These are phyloP conservation scores for Podila clonocystis DNA, from an alignment of 192 early-diverging fungal genomes.

Conservation along the genomic window DNA sequence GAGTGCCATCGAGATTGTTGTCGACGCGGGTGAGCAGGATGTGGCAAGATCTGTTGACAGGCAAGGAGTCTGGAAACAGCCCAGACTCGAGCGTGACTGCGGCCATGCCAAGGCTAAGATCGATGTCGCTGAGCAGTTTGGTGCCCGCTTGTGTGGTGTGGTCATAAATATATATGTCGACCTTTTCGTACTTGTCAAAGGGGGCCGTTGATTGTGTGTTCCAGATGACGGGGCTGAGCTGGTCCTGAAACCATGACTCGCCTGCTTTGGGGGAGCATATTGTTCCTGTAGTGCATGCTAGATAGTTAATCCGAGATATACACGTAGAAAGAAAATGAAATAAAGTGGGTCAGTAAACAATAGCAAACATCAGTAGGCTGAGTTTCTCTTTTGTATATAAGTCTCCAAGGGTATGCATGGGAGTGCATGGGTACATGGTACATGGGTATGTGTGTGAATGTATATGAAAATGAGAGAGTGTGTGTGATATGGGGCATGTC, in stretches of 20 bases:
- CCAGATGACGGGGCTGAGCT: conserved; percentile 25
- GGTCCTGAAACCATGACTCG: conserved; percentile 20
- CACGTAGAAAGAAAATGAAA: not conserved
- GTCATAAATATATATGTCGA: conserved; percentile 34
- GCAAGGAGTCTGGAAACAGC: conserved; percentile 15
- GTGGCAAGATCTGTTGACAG: conserved; percentile 34
- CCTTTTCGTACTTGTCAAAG: conserved; percentile 22
- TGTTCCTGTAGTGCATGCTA: conserved; percentile 17
- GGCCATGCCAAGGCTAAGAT: conserved; percentile 1
- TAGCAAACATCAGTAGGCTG: no score
- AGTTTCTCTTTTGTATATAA: no score
- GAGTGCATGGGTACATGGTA: no score
- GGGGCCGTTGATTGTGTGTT: conserved; percentile 9
- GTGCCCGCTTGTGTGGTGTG: not conserved
- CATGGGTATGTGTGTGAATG: no score
- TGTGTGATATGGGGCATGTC: no score
- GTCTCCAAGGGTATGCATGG: no score
- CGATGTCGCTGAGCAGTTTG: conserved; percentile 8
- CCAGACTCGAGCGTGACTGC: conserved; percentile 9
- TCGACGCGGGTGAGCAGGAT: conserved; percentile 6
- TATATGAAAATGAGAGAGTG: no score
- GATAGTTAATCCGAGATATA: not conserved
- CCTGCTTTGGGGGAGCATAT: conserved; percentile 28
- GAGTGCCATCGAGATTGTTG: conserved; percentile 11
- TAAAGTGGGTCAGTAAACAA: not conserved